Base-by-base conservation (phyloP, 352 stramenopile species). In the Globisporangium nunn region DNA sequence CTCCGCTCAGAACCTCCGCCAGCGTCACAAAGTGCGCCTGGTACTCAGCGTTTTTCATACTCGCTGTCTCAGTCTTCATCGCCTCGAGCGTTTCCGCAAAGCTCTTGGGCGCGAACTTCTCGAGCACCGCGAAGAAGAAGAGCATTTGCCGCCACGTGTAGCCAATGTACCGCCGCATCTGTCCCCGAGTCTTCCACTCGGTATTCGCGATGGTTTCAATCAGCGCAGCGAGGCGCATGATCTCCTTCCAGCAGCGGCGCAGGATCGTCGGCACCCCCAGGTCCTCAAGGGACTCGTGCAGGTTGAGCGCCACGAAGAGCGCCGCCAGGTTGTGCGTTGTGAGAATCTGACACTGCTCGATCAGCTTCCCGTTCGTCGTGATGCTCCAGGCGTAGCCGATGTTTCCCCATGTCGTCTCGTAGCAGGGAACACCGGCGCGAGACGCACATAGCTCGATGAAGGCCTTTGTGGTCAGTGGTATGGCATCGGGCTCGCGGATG, bases 341-440 rank as follows among this genome's bases (percentile, higher is more conserved):
- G 37, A 65, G 59, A 4, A 68, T 56, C 44, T 68, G 48, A 10
- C 53, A 37, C 28, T 69, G 58, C 63, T 69, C 63, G 37, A 69
- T 62, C n/a, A 63, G 5, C 44, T 39, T 39, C 14, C 48, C 39
- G 28, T 54, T 69, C n/a, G 17, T 30, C 3, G 58, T 54, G 30
- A 66, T 28, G 15, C 59, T 45, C 47, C 23, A 55, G 6, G 6
- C 39, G 18, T 17, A 39, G 31, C 28, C 28, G 4, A 18, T 17
- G 3, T 41, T 8, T 15, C 37, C 37, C 10, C 37, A 28, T n/a
- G 44, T 17, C 6, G 7, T 31, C 14, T 49, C 44, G 11, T 4
- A 17, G 10, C 3, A 17, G 3, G 37, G 37, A 43, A 39, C 18
- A 17, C 30, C 15, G 6, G 45, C 37, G 11, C 54, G 45, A 8